Percentiles rank a stretch among this genome's conserved stretches.
Conservation (phyloP, 768 basidiomycete genomes). For the Trametes gibbosa region DNA sequence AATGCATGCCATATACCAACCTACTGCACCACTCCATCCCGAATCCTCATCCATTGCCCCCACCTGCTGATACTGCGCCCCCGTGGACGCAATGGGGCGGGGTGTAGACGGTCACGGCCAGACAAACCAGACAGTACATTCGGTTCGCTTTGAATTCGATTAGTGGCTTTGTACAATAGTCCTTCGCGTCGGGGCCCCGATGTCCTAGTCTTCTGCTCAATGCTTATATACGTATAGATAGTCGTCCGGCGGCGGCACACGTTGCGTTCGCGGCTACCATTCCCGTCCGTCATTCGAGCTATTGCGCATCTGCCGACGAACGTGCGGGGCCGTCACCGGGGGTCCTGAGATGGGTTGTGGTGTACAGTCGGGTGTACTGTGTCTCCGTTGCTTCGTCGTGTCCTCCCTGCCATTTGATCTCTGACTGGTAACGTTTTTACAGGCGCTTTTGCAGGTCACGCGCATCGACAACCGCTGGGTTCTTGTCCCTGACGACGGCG, state of each 20-base stretch:
- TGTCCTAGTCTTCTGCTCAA: not conserved
- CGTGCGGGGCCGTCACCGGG: not conserved
- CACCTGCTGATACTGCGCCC: no score
- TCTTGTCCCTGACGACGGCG: not conserved
- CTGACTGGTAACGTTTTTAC: not conserved
- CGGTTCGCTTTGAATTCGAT: not conserved
- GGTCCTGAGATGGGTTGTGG: no score
- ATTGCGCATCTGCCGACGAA: not conserved
- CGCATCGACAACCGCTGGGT: not conserved
- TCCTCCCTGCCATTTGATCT: no score
- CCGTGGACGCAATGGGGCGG: no score
- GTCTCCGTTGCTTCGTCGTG: no score
- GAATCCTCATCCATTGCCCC: no score
- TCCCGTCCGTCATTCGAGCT: not conserved
- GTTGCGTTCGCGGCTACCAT: not conserved
- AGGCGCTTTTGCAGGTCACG: not conserved
- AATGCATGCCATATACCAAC: conserved; percentile 15
- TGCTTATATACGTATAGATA: not conserved
- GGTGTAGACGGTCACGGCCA: no score
- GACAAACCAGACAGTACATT: not conserved
- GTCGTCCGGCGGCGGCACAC: not conserved
- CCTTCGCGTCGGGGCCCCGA: conserved; percentile 8
- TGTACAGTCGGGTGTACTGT: no score
- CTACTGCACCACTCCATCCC: not conserved
- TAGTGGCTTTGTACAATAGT: conserved; percentile 9